Conservation (phyloP, 768 basidiomycete genomes). For the Amyloporia xantha region DNA sequence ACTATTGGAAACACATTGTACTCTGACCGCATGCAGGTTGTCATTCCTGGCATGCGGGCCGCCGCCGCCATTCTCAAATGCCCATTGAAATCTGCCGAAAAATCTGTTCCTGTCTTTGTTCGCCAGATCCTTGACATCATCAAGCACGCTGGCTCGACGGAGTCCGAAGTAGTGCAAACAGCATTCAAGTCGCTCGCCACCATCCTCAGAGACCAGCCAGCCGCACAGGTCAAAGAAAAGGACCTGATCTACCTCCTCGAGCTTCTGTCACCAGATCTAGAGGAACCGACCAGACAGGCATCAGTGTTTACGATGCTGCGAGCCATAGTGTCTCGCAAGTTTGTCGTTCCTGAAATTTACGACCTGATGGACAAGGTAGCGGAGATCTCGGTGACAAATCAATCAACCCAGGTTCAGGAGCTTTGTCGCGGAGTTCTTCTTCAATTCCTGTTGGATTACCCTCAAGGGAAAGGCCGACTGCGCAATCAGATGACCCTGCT, state of each 20-base stretch:
- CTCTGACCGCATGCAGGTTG: slow-evolving; percentile 68
- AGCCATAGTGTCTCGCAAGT: slow-evolving; percentile 84
- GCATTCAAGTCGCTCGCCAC: slow-evolving; percentile 82
- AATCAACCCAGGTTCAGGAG: slow-evolving; percentile 87
- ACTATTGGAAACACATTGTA: slow-evolving; percentile 91
- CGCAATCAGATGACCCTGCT: slow-evolving; percentile 86
- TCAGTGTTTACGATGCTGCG: slow-evolving; percentile 85
- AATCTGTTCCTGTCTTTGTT: slow-evolving; percentile 76
- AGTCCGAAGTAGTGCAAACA: slow-evolving; percentile 84
- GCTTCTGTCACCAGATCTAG: slow-evolving; percentile 81
- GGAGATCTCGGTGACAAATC: slow-evolving; percentile 88
- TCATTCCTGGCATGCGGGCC: slow-evolving; percentile 71
- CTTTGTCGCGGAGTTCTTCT: slow-evolving; percentile 82
- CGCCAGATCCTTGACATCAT: slow-evolving; percentile 81
- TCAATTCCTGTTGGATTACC: slow-evolving; percentile 95
- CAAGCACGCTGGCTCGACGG: slow-evolving; percentile 76
- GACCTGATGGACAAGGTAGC: slow-evolving; percentile 93
- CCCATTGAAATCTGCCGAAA: slow-evolving; percentile 67
- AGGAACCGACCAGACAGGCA: slow-evolving; percentile 80
- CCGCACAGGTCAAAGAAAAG: slow-evolving; percentile 78
- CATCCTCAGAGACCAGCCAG: slow-evolving; percentile 84
- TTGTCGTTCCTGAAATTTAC: slow-evolving; percentile 94
- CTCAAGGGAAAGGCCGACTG: slow-evolving; percentile 89
- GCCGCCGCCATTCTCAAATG: slow-evolving; percentile 78
- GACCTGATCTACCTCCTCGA: slow-evolving; percentile 86